Percentiles rank a stretch among this genome's conserved stretches.
phyloP scores from a whole-genome alignment of 2,329 filamentous ascomycete species.

The Mycosphaerella arachidis region DNA sequence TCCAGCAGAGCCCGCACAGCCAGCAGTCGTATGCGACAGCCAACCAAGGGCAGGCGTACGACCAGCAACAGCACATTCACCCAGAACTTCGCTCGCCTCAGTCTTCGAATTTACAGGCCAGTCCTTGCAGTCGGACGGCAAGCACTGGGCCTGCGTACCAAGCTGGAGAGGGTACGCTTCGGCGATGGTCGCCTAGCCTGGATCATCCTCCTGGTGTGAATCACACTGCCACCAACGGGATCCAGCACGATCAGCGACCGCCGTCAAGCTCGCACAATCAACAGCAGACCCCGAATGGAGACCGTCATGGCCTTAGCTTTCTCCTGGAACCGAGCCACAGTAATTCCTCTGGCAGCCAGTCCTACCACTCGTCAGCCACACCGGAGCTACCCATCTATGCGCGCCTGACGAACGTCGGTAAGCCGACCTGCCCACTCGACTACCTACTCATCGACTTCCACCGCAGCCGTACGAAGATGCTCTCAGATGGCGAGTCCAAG shows the following conservation, averaged over 20 bases:
- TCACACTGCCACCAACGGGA: neutral
- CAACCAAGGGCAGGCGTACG: constrained; percentile 6
- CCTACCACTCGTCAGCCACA: constrained; percentile 8
- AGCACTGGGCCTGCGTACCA: constrained; percentile 4
- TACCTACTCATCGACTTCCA: constrained; percentile 76
- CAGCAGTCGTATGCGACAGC: constrained; percentile 13
- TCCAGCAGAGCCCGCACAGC: constrained; percentile 12
- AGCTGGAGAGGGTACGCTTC: constrained; percentile 4
- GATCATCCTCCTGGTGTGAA: constrained; percentile 6
- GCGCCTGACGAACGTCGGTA: constrained; percentile 50
- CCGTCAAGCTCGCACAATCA: constrained; percentile 1
- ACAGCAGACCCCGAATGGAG: constrained; percentile 36
- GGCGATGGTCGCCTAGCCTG: constrained; percentile 18
- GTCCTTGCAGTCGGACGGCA: constrained; percentile 5
- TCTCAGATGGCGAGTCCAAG: constrained; percentile 59
- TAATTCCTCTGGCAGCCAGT: constrained; percentile 9
- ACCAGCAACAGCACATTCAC: constrained; percentile 29
- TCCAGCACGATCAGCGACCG: constrained; percentile 5
- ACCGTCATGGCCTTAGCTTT: constrained; percentile 69
- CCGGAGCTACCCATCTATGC: constrained; percentile 29
- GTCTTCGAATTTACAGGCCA: constrained; percentile 9
- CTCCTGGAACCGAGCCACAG: constrained; percentile 55
- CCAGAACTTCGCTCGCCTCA: constrained; percentile 30
- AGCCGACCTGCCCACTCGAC: constrained; percentile 72
- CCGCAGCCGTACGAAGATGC: constrained; percentile 61